Evolutionary conservation across 257 asterid genomes (phyloP), one percentile per base, ranked within the genome.

Genomic region (Petunia axillaris): DNA sequence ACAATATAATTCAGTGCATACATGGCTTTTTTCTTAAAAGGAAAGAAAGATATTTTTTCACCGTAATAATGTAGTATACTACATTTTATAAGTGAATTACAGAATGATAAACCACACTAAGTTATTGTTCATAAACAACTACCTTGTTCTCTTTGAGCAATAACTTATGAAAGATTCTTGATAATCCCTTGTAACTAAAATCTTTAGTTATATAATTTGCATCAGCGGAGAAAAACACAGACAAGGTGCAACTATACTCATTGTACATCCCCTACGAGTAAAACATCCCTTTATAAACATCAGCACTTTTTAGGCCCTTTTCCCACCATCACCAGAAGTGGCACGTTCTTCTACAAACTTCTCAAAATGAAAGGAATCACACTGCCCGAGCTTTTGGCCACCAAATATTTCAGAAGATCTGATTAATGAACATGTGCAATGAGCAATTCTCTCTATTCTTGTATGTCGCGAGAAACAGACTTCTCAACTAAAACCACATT

Each of bases 211-310:
- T 37, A 3, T 9, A 11, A 37, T 63, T 2, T 11, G 70, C 37
- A 63, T 37, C 70, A 63, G 70, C 44, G 25, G 10, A 57, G n/a
- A 36, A 50, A 1, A 73, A 44, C 35, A 50, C 44, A 50, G 78
- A 50, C 43, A 73, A 35, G 48, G 50, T 48, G 36, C 62, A 66
- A 67, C 41, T 36, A 73, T 35, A 88, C 97, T 89, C 85, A 93
- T 98, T 13, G 99, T 91, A 82, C 98, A 92, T 81, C 97, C 98
- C 40, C 88, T 97, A 68, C 92, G 93, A 82, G 92, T 77, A 79
- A 98, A 93, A 83, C 93, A 93, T 3, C 98, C 97, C 88, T 93
- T 97, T 60, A 95, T 87, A 86, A 95, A 95, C 98, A 95, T 93
- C 87, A 95, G 83, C 14, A 97, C 93, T 87, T 93, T 95, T 82